Percentiles rank a stretch among this genome's conserved stretches.
Conservation (phyloP, 2,329 filamentous ascomycete genomes). For the Aspergillus terreus region DNA sequence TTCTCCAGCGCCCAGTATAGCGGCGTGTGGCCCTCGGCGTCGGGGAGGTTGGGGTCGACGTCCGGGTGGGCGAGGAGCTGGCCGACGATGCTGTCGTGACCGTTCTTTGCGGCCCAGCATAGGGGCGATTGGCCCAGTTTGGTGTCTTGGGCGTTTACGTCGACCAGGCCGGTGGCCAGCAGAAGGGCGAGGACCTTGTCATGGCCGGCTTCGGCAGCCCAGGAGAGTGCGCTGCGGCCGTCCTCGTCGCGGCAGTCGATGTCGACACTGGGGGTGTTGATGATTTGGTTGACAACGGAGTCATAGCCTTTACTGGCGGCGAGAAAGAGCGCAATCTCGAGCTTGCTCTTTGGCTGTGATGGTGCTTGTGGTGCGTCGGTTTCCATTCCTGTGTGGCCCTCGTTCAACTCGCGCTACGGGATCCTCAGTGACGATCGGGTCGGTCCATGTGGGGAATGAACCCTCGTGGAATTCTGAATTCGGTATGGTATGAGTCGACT, state of each 20-base stretch:
- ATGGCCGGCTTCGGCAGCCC: constrained; percentile 21
- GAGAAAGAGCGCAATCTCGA: constrained; percentile 22
- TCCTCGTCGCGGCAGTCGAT: constrained; percentile 17
- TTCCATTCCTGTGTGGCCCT: too few species aligned
- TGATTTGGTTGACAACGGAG: constrained; percentile 19
- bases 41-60: constrained; percentile 15
- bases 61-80: constrained; percentile 12
- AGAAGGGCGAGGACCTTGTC: constrained; percentile 16
- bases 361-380: background rate
- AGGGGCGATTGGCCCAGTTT: constrained; percentile 17
- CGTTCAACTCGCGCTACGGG: too few species aligned
- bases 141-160: constrained; percentile 12
- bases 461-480: too few species aligned
- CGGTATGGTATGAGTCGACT: too few species aligned
- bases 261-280: constrained; percentile 19
- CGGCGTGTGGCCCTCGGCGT: constrained; percentile 13
- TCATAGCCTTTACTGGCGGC: constrained; percentile 22
- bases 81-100: constrained; percentile 13
- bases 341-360: constrained; percentile 12
- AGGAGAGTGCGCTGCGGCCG: constrained; percentile 19
- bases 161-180: constrained; percentile 10
- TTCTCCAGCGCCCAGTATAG: constrained; percentile 17
- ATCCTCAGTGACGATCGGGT: too few species aligned
- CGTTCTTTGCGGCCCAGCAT: constrained; percentile 15
- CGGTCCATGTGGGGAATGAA: too few species aligned